phyloP scores from a whole-genome alignment of 495 filamentous ascomycete species.

The Neurospora sp. region DNA sequence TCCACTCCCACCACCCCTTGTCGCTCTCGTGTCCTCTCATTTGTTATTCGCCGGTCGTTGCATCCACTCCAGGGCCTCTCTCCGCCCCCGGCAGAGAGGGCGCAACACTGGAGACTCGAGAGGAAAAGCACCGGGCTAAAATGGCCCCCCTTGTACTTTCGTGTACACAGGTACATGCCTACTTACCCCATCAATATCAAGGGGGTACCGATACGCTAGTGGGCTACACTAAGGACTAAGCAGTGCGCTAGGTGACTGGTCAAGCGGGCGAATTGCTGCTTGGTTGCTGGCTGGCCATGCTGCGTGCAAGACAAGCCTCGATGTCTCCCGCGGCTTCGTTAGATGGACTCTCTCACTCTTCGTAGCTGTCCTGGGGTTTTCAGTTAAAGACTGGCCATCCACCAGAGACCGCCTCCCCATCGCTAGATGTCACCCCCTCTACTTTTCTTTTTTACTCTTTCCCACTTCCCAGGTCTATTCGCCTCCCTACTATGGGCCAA shows the following conservation, averaged over 20 bases:
- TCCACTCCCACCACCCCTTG: conserved; percentile 10
- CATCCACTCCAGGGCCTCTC: conserved; percentile 14
- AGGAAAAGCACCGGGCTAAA: not conserved
- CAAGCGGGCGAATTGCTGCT: not conserved
- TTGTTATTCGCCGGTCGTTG: conserved; percentile 11
- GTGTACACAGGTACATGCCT: conserved; percentile 7
- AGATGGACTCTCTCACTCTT: not conserved
- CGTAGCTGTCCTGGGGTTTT: conserved; percentile 1
- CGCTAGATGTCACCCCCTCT: conserved; percentile 4
- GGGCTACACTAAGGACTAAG: conserved; percentile 9
- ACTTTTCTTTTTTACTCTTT: not conserved
- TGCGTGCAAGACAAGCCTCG: not conserved
- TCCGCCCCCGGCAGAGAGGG: conserved; percentile 13
- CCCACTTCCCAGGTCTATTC: conserved; percentile 8
- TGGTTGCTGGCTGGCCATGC: not conserved
- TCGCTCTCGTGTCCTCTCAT: conserved; percentile 13
- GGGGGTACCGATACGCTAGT: not conserved
- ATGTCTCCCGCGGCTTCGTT: not conserved
- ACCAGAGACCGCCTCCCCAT: not conserved
- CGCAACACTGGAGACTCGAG: conserved; percentile 2
- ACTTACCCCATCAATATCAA: not conserved
- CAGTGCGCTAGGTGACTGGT: conserved; percentile 2
- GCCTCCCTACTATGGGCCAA: conserved; percentile 20
- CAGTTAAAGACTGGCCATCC: conserved; percentile 7
- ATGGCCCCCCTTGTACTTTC: conserved; percentile 11